Conservation (phyloP, 2,329 filamentous ascomycete species). For the Phaeoacremonium minimum region DNA sequence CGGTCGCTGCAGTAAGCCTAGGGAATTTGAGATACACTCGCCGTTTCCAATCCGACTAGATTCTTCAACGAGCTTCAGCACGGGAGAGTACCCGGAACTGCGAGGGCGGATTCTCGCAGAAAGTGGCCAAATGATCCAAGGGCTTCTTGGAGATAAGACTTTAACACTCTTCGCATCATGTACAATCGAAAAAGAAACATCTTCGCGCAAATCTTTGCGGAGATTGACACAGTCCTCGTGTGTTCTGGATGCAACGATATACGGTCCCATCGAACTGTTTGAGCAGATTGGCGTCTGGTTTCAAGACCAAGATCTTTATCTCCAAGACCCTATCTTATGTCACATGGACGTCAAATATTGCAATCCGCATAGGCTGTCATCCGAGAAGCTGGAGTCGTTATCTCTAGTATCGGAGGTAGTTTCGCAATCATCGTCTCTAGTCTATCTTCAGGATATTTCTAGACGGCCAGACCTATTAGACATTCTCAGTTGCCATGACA, state of each 20-base stretch:
- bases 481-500: too few relatives aligned
- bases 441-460: too few relatives aligned
- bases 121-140: background rate
- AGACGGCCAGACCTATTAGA: too few relatives aligned
- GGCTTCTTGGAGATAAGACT: background rate
- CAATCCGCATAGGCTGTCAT: constrained; percentile 6
- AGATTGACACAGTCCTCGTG: background rate
- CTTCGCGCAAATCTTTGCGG: background rate
- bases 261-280: background rate
- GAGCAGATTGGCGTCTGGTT: constrained; percentile 3
- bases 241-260: background rate
- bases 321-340: constrained; percentile 2
- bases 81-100: too few relatives aligned
- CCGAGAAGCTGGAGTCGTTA: background rate
- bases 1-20: too few relatives aligned
- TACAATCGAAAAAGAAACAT: background rate
- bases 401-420: background rate
- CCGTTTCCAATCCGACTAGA: too few relatives aligned
- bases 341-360: constrained; percentile 1
- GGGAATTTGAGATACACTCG: too few relatives aligned
- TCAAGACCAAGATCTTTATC: constrained; percentile 1
- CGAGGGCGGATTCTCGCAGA: too few relatives aligned
- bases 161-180: too few relatives aligned
- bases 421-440: too few relatives aligned
- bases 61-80: too few relatives aligned